These are phyloP conservation scores for Nannizzia gypsea DNA, from an alignment of 2,329 filamentous ascomycete genomes.

Conservation along the genomic window DNA sequence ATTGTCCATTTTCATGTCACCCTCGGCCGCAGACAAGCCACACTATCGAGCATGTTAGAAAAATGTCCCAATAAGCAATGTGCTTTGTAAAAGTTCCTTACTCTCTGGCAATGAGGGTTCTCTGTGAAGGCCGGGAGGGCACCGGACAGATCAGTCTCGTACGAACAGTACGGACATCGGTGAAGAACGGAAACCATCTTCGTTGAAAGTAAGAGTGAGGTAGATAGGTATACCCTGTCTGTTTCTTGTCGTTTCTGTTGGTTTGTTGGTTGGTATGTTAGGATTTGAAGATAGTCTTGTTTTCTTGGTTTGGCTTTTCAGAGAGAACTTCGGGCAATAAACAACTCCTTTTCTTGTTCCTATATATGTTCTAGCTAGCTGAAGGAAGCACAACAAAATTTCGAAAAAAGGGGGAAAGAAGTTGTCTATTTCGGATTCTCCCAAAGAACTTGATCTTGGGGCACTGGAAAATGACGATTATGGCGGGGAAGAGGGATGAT, in stretches of 20 bases:
- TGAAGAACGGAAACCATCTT: constrained; percentile 11
- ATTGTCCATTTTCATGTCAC: constrained; percentile 57
- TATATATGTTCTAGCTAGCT: constrained; percentile 4
- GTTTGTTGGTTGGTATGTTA: neutral
- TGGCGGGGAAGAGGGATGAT: neutral
- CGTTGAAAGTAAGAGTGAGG: neutral
- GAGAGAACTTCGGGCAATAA: neutral
- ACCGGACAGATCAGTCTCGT: constrained; percentile 9
- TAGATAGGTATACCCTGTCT: too few relatives aligned
- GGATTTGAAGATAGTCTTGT: neutral
- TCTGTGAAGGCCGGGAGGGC: constrained; percentile 9
- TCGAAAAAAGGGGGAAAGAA: neutral
- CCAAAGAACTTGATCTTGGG: neutral
- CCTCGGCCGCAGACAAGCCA: constrained; percentile 31
- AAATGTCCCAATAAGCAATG: neutral
- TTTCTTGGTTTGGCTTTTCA: neutral
- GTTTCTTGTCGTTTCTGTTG: too few relatives aligned
- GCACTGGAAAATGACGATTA: neutral
- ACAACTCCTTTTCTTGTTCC: constrained; percentile 4
- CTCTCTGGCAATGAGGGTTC: constrained; percentile 12
- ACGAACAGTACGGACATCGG: constrained; percentile 11
- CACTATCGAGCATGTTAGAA: constrained; percentile 21
- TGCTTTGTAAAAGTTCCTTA: neutral
- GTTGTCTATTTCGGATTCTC: neutral
- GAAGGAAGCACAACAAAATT: constrained; percentile 1